Conservation (phyloP, 305 asterid species). For the Fraxinus greggii region DNA sequence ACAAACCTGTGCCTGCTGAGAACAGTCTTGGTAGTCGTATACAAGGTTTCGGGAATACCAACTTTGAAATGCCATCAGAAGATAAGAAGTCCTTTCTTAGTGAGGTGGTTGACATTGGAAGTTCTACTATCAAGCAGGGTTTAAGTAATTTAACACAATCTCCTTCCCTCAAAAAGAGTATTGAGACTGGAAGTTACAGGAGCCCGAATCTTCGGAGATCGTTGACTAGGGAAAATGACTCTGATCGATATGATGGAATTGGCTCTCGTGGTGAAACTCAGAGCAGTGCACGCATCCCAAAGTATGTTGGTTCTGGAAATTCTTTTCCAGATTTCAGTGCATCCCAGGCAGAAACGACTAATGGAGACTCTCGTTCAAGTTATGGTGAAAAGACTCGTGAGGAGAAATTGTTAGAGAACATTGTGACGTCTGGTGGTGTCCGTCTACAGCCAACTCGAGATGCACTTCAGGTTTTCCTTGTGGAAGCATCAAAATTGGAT, state of each 20-base stretch:
- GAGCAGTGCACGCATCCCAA: slow-evolving; percentile 50
- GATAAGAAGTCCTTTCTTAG: slow-evolving; percentile 85
- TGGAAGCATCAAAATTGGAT: slow-evolving; percentile 77
- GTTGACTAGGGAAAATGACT: slow-evolving; percentile 62
- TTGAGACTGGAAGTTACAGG: slow-evolving; percentile 72
- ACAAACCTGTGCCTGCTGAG: slow-evolving; percentile 61
- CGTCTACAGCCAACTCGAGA: slow-evolving; percentile 97
- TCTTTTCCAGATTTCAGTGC: slow-evolving; percentile 65
- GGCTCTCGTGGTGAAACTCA: slow-evolving; percentile 45
- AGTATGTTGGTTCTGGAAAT: slow-evolving; percentile 59
- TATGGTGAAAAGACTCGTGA: slow-evolving; percentile 71
- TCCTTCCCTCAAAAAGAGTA: slow-evolving; percentile 60
- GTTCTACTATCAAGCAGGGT: slow-evolving; percentile 89
- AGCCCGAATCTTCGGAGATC: slow-evolving; percentile 88
- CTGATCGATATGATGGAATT: slow-evolving; percentile 59
- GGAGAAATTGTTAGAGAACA: slow-evolving; percentile 78
- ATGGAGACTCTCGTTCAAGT: slow-evolving; percentile 42
- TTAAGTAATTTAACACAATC: slow-evolving; percentile 71
- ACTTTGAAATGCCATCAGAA: slow-evolving; percentile 67
- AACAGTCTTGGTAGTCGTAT: slow-evolving; percentile 78
- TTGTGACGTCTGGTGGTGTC: slow-evolving; percentile 92
- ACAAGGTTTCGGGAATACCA: slow-evolving; percentile 89
- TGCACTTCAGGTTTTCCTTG: slow-evolving; percentile 72
- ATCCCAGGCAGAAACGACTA: slow-evolving; percentile 51
- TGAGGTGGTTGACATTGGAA: slow-evolving; percentile 92